Evolutionary conservation across 169 alveolate genomes (phyloP), one percentile per base, ranked within the genome.

Genomic region (Toxoplasma gondii): DNA sequence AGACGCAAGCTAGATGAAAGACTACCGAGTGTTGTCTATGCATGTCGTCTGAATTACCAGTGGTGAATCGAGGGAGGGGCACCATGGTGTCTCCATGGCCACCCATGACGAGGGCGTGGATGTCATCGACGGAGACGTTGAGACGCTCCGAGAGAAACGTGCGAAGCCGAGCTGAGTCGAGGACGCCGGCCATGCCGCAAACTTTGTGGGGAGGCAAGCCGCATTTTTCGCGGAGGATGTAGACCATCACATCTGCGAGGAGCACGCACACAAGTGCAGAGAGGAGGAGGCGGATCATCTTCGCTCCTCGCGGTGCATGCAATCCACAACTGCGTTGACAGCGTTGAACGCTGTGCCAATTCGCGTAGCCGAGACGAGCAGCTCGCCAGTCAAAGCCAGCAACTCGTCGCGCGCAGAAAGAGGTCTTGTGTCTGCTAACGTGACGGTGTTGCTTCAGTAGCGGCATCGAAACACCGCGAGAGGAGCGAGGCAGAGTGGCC

Each of bases 41-140:
- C n/a, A n/a, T n/a, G n/a, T n/a, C n/a, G n/a, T n/a, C n/a, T 69
- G 74, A 27, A 17, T 16, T 31, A 95, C 96, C 96, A 2, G 96
- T 84, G 92, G 94, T 70, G 80, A 82, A 95, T 38, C 96, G 39
- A 16, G 97, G 91, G 12, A 97, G 97, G 16, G 98, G 97, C 12
- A 96, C 97, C 98, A 97, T 97, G 22, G 96, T 81, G 69, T 97
- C 98, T 10, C 98, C 98, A 94, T 97, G 98, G 39, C 98, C 98
- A 29, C 98, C 98, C 95, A 97, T 95, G 24, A 97, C 98, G 91
- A 96, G 91, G 9, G 97, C 98, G 80, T 91, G 96, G 34, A 97
- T 95, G 64, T 96, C 97, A 43, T 96, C 96, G 80, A 95, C 97
- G 64, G 96, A 95, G 45, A 95, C 96, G 69, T 94, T 94, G 91